Evolutionary conservation across 2,329 filamentous ascomycete genomes (phyloP).

Genomic region (Leptosphaerulina australis): DNA sequence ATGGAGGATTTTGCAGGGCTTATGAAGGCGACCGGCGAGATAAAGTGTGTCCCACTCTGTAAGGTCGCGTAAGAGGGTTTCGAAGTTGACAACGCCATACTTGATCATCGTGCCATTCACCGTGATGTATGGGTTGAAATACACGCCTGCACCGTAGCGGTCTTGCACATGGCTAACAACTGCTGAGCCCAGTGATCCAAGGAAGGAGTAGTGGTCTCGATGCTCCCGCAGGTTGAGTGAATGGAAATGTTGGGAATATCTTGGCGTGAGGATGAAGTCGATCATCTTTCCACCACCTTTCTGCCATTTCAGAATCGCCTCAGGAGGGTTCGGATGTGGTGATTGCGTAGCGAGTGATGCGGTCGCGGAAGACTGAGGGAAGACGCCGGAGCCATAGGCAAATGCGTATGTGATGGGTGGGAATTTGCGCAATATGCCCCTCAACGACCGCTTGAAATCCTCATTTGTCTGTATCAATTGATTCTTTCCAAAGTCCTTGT

Average conservation of each 20-base stretch:
- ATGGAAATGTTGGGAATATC: constrained; percentile 95
- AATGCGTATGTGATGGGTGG: constrained; percentile 96
- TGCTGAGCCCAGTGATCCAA: constrained; percentile 83
- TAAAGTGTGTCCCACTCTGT: constrained; percentile 94
- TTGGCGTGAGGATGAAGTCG: constrained; percentile 96
- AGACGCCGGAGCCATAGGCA: constrained; percentile 96
- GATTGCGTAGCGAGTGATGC: constrained; percentile 61
- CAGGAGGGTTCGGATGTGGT: constrained; percentile 81
- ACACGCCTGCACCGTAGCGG: constrained; percentile 87
- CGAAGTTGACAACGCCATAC: constrained; percentile 94
- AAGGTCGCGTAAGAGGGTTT: constrained; percentile 85
- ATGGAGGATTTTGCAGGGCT: constrained; percentile 95
- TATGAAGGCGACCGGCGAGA: constrained; percentile 93
- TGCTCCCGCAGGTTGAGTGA: constrained; percentile 88
- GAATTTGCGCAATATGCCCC: constrained; percentile 89
- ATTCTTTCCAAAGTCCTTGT: constrained; percentile 86
- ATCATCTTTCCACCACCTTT: constrained; percentile 93
- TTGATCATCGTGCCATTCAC: constrained; percentile 97
- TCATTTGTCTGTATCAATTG: constrained; percentile 93
- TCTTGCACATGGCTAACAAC: constrained; percentile 87
- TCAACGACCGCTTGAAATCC: constrained; percentile 89
- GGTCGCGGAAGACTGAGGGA: constrained; percentile 70
- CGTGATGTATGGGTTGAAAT: constrained; percentile 95
- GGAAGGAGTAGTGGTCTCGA: constrained; percentile 86
- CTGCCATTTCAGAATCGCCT: constrained; percentile 82